Percentiles rank a stretch among this genome's conserved stretches.
Conservation (phyloP, 805 yeast genomes). For the Starmerella sp. region DNA sequence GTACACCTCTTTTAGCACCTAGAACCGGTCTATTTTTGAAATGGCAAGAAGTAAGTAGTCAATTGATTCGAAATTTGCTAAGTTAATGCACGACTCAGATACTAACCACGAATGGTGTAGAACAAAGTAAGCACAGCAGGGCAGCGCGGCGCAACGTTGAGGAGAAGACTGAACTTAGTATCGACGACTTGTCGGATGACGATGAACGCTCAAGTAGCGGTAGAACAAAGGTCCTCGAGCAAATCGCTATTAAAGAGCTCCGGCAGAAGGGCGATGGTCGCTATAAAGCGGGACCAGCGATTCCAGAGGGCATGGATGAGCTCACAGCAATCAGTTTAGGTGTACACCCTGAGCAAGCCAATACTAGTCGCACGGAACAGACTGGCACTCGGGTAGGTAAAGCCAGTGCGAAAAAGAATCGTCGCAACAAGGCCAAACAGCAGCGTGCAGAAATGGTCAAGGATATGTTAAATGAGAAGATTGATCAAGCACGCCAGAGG, state of each 20-base stretch:
- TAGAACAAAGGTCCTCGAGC: conserved; percentile 13
- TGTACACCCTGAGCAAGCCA: conserved; percentile 8
- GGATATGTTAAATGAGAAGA: conserved; percentile 25
- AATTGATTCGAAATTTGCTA: background rate
- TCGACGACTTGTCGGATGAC: background rate
- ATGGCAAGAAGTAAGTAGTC: conserved; percentile 14
- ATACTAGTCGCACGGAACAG: background rate
- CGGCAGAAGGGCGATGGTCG: conserved; percentile 2
- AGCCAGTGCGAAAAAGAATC: conserved; percentile 12
- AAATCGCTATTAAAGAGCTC: conserved; percentile 16
- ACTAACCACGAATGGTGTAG: background rate
- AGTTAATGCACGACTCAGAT: background rate
- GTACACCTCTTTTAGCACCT: background rate
- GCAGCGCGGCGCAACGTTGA: conserved; percentile 19
- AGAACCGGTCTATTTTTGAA: background rate
- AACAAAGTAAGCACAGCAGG: conserved; percentile 17
- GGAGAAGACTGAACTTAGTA: conserved; percentile 8
- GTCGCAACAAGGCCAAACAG: conserved; percentile 15
- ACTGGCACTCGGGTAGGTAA: background rate
- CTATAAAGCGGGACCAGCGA: background rate
- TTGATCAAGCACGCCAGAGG: conserved; percentile 23
- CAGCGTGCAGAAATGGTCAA: conserved; percentile 21
- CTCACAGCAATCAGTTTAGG: conserved; percentile 15
- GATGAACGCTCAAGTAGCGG: background rate
- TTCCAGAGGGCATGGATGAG: conserved; percentile 13